Percentiles rank a stretch among this genome's conserved stretches.
Evolutionary conservation across 2,329 filamentous ascomycete species (phyloP).

Genomic region (Claviceps spartinae): DNA sequence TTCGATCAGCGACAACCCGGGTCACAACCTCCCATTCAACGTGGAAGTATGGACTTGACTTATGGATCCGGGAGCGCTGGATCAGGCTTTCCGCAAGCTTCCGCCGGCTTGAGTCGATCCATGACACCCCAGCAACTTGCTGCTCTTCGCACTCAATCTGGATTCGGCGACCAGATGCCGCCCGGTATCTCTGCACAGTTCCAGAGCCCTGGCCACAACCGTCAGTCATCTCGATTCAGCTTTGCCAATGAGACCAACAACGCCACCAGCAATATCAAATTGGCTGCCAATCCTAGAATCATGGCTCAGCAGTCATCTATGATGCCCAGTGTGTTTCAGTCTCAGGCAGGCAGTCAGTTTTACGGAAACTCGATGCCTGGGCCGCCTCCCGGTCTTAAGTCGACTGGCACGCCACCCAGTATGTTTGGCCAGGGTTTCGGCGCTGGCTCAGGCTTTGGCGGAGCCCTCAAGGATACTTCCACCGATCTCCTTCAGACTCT

Average conservation of each 20-base stretch:
- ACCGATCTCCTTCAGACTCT: conserved; percentile 62
- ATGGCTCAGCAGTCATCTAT: conserved; percentile 81
- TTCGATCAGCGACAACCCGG: conserved; percentile 49
- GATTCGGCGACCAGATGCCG: conserved; percentile 47
- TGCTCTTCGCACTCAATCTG: conserved; percentile 49
- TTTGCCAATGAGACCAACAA: conserved; percentile 63
- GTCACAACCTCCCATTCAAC: conserved; percentile 66
- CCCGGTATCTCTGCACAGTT: conserved; percentile 42
- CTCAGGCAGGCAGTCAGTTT: conserved; percentile 53
- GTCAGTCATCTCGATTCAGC: conserved; percentile 76
- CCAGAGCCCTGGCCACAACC: conserved; percentile 54
- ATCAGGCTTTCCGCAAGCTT: conserved; percentile 33
- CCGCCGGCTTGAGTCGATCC: conserved; percentile 47
- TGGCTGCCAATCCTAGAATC: conserved; percentile 63
- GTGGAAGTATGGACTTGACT: conserved; percentile 37
- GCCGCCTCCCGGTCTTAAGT: conserved; percentile 89
- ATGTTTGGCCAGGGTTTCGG: conserved; percentile 92
- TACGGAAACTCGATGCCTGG: conserved; percentile 80
- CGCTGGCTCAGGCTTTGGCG: conserved; percentile 49
- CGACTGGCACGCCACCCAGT: conserved; percentile 82
- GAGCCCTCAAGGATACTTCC: conserved; percentile 55
- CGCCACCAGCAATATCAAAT: conserved; percentile 48
- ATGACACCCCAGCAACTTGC: conserved; percentile 67
- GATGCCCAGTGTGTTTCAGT: conserved; percentile 56
- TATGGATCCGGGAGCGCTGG: conserved; percentile 38